Evolutionary conservation across 129 eudicot genomes (phyloP), one percentile per base, ranked within the genome.

Genomic region (Silybum marianum): DNA sequence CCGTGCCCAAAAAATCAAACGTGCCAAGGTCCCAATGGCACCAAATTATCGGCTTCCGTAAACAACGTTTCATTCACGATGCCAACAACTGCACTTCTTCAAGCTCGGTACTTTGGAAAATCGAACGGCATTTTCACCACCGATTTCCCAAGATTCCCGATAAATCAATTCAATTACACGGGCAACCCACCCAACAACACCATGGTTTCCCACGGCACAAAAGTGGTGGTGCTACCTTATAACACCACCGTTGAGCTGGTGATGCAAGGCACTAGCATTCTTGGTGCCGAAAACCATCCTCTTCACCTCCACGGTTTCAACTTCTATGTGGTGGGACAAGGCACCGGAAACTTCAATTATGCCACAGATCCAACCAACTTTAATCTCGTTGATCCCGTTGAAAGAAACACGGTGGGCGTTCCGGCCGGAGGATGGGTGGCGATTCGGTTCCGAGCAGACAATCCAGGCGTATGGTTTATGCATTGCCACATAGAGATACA

Each of bases 391-490:
- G 93, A 89, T 28, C 93, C 90, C 0, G 87, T 89, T 62, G 93
- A 89, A 72, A 86, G 90, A 70, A 89, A 89, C 81, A 89, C 93
- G 0, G 83, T 89, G n/a, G 93, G 90, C 0, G 89, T 89, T 67
- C 93, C 93, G 3, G 54, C 90, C 0, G 93, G 89, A 18, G 93
- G 93, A 21, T 89, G 93, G 93, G 93, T 85, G 46, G 93, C 90
- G 1, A 81, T 89, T 42, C 75, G 93, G 72, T 89, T 89, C 26
- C 75, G 84, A 71, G 93, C 93, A 0, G 89, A 89, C 69, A 89
- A 89, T 83, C 93, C 90, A 34, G 94, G 91, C 26, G 94, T 84
- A 8, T 90, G 94, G 91, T 88, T 90, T 70, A 88, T 90, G 94
- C 94, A 90, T 83, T 90, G 93, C 77, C 93, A 90, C 19, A 85